Evolutionary conservation across 352 stramenopile genomes (phyloP).

Genomic region (Pythium pyrilobum): DNA sequence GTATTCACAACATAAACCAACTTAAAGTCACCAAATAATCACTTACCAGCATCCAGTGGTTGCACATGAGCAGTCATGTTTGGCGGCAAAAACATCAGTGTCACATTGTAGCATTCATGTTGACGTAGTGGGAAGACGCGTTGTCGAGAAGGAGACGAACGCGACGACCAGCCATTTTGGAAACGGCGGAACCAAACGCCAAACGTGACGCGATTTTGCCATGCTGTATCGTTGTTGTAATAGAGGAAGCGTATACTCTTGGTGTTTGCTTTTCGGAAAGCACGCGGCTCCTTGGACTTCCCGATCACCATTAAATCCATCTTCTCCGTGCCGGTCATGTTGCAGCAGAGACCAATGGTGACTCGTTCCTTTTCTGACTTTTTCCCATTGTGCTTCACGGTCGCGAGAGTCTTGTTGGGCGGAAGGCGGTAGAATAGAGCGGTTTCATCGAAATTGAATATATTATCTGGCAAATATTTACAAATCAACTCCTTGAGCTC

Average conservation of each 20-base stretch:
- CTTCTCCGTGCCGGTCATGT: background rate
- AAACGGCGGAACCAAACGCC: background rate
- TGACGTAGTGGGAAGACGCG: too few species aligned
- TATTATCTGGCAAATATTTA: background rate
- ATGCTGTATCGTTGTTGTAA: background rate
- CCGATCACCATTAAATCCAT: background rate
- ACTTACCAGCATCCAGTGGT: too few species aligned
- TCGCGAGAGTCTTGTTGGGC: background rate
- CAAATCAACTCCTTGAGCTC: background rate
- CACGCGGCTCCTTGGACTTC: background rate
- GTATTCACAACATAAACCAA: too few species aligned
- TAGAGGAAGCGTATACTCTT: background rate
- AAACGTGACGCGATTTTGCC: background rate
- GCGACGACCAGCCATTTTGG: background rate
- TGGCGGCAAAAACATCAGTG: too few species aligned
- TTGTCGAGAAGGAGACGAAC: background rate
- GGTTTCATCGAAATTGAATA: background rate
- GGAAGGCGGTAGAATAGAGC: background rate
- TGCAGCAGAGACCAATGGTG: background rate
- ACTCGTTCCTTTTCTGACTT: background rate
- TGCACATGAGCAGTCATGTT: too few species aligned
- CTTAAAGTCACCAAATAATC: too few species aligned
- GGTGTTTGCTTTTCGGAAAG: background rate
- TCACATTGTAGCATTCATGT: too few species aligned
- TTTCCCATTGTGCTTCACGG: background rate